Evolutionary conservation across 352 stramenopile genomes (phyloP).

Genomic region (Globisporangium canariense): DNA sequence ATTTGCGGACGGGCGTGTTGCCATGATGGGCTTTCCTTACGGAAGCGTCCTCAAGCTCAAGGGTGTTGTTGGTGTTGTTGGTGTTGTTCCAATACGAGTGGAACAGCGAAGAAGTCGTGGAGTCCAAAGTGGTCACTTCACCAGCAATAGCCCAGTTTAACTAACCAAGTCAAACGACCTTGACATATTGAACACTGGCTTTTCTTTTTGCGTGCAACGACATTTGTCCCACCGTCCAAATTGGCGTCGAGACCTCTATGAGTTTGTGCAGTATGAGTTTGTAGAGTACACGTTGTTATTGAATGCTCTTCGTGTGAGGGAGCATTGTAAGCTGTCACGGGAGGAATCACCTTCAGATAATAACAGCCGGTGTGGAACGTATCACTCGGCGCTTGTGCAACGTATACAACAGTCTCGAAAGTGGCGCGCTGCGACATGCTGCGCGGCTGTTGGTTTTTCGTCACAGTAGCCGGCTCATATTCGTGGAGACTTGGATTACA

Average conservation of each 20-base stretch:
- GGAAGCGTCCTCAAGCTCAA: too few relatives aligned
- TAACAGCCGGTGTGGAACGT: neutral
- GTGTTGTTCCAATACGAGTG: neutral
- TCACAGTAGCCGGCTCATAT: neutral
- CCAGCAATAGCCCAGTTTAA: too few relatives aligned
- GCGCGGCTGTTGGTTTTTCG: slow-evolving; percentile 1
- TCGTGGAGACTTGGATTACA: slow-evolving; percentile 7
- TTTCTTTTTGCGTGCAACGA: slow-evolving; percentile 8
- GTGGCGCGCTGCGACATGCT: slow-evolving; percentile 4
- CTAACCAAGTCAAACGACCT: neutral
- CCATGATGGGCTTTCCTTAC: neutral
- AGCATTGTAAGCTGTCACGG: too few relatives aligned
- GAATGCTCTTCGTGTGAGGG: too few relatives aligned
- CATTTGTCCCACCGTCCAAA: slow-evolving; percentile 14
- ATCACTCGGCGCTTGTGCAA: neutral
- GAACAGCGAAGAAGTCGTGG: neutral
- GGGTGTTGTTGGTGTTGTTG: too few relatives aligned
- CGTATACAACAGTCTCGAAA: neutral
- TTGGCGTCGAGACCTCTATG: neutral
- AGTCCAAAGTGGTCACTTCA: too few relatives aligned
- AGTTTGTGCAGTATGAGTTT: neutral
- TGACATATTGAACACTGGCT: neutral
- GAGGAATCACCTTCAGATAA: neutral
- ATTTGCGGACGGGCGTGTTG: too few relatives aligned
- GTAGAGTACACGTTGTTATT: neutral